Evolutionary conservation across 257 asterid genomes (phyloP).

Genomic region (Solanum pinnatisectum): DNA sequence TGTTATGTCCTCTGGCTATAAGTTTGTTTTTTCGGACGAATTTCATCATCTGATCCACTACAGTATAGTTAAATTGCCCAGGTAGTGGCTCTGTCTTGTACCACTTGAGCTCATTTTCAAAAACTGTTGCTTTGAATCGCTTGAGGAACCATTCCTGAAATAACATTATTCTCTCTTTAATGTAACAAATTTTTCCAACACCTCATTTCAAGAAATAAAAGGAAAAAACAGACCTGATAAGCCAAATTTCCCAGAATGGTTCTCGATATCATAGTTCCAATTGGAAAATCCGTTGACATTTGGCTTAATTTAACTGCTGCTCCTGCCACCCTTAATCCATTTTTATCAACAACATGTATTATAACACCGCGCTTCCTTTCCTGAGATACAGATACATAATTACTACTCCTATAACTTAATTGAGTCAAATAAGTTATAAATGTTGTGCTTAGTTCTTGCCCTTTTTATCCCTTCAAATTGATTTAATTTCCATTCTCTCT

Average conservation of each 20-base stretch:
- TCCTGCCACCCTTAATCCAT: conserved; percentile 31
- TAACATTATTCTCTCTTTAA: not conserved
- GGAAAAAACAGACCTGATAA: conserved; percentile 27
- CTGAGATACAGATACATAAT: conserved; percentile 12
- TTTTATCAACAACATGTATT: conserved; percentile 33
- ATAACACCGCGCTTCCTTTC: conserved; percentile 40
- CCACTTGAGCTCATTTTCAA: conserved; percentile 71
- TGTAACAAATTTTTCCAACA: not conserved
- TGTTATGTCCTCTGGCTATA: conserved; percentile 57
- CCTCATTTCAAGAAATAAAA: too few species aligned
- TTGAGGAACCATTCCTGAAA: conserved; percentile 45
- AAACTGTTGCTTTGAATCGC: conserved; percentile 63
- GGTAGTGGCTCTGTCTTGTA: conserved; percentile 37
- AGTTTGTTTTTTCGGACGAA: conserved; percentile 33
- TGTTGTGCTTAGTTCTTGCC: not conserved
- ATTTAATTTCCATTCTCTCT: not conserved
- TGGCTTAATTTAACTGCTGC: conserved; percentile 39
- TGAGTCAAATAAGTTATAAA: not conserved
- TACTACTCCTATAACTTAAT: not conserved
- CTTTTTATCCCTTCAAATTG: not conserved
- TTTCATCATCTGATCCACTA: conserved; percentile 50
- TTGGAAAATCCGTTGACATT: conserved; percentile 43
- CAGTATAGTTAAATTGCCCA: conserved; percentile 43
- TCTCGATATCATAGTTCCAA: conserved; percentile 48
- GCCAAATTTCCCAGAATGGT: conserved; percentile 31